Evolutionary conservation across 2,329 filamentous ascomycete species (phyloP).

Genomic region (Coniochaeta sp.): DNA sequence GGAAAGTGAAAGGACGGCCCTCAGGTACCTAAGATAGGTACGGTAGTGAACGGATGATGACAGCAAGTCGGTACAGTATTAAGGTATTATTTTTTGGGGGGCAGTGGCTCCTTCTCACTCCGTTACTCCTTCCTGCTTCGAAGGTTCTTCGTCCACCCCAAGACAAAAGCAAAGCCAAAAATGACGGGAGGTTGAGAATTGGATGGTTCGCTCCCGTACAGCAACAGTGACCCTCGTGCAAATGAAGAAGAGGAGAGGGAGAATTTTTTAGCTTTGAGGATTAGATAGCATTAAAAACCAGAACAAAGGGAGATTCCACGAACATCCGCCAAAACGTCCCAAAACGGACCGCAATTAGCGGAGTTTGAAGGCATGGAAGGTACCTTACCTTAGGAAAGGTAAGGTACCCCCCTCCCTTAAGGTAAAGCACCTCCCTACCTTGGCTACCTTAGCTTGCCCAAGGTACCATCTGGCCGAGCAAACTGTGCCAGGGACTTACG

Average conservation of each 20-base stretch:
- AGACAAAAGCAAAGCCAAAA: neutral
- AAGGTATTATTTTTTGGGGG: neutral
- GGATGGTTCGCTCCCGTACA: neutral
- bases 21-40: neutral
- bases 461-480: too few relatives aligned
- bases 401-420: too few relatives aligned
- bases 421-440: too few relatives aligned
- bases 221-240: neutral
- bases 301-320: neutral
- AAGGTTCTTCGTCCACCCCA: neutral
- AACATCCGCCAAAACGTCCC: neutral
- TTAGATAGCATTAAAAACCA: neutral
- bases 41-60: neutral
- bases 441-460: too few relatives aligned
- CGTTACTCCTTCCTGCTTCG: neutral
- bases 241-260: neutral
- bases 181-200: neutral
- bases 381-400: too few relatives aligned
- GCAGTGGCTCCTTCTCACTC: neutral
- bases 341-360: neutral
- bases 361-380: neutral
- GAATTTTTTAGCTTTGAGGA: neutral
- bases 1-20: neutral
- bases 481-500: too few relatives aligned
- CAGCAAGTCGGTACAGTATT: neutral